Conservation (phyloP, 1,139 yeast genomes). For the Kazachstania sp. region DNA sequence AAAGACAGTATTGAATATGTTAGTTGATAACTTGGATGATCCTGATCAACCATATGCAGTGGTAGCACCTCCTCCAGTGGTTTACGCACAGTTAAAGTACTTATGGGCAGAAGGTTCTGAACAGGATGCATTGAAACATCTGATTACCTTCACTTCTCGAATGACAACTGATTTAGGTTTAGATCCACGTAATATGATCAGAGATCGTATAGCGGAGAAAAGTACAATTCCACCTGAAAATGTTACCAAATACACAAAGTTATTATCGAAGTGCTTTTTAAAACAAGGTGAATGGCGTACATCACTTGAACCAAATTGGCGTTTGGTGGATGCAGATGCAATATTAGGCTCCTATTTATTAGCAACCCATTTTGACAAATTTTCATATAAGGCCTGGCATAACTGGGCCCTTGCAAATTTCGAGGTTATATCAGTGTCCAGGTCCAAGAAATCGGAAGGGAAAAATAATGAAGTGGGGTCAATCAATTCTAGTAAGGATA, state of each 20-base stretch:
- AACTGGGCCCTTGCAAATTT: slow-evolving; percentile 98
- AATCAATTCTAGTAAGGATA: slow-evolving; percentile 10
- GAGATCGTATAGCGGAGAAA: slow-evolving; percentile 39
- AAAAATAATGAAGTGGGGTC: slow-evolving; percentile 13
- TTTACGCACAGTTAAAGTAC: slow-evolving; percentile 90
- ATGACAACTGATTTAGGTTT: slow-evolving; percentile 83
- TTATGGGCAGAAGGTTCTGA: slow-evolving; percentile 96
- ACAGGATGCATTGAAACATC: slow-evolving; percentile 73
- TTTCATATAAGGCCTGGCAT: slow-evolving; percentile 99
- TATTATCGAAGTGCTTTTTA: slow-evolving; percentile 86
- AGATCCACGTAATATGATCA: slow-evolving; percentile 69
- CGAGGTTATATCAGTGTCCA: slow-evolving; percentile 73
- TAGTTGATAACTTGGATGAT: slow-evolving; percentile 48
- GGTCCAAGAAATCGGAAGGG: slow-evolving; percentile 30
- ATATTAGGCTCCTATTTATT: slow-evolving; percentile 84
- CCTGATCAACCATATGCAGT: slow-evolving; percentile 49
- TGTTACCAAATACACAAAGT: slow-evolving; percentile 74
- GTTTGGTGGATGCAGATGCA: slow-evolving; percentile 54
- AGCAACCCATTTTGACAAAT: slow-evolving; percentile 88
- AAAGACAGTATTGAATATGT: slow-evolving; percentile 75
- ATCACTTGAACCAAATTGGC: slow-evolving; percentile 69
- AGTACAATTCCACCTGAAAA: slow-evolving; percentile 72
- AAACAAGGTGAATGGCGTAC: slow-evolving; percentile 99
- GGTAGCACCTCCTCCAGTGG: slow-evolving; percentile 90
- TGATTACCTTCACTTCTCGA: slow-evolving; percentile 83